Conservation (phyloP, 164 flowering plant genomes). For the Tinospora cordifolia region DNA sequence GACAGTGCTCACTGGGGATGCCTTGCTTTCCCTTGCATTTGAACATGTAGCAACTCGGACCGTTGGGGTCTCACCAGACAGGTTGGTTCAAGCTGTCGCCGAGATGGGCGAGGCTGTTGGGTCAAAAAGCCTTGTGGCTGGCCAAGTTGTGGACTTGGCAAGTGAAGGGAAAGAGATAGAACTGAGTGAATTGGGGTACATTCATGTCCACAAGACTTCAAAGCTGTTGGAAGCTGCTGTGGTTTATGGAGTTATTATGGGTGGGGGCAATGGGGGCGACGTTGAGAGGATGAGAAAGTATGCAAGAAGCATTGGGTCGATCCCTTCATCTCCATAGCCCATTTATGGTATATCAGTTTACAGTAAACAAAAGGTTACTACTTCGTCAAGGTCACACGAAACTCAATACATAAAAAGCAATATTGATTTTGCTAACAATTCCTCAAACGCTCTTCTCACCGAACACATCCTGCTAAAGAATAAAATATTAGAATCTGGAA, state of each 20-base stretch:
- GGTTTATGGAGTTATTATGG: slow-evolving; percentile 31
- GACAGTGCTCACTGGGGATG: slow-evolving; percentile 37
- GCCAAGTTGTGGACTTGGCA: slow-evolving; percentile 28
- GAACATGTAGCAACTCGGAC: slow-evolving; percentile 29
- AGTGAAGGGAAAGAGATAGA: slow-evolving; percentile 25
- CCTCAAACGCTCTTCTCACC: too few relatives aligned
- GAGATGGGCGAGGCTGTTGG: slow-evolving; percentile 31
- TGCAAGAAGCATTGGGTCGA: slow-evolving; percentile 27
- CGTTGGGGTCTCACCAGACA: slow-evolving; percentile 13
- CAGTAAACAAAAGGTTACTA: too few relatives aligned
- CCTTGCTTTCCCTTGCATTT: slow-evolving; percentile 31
- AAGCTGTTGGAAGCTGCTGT: slow-evolving; percentile 33
- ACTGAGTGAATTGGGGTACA: slow-evolving; percentile 24
- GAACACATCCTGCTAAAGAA: too few relatives aligned
- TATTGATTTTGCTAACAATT: too few relatives aligned
- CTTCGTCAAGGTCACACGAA: too few relatives aligned
- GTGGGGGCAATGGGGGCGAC: slow-evolving; percentile 22
- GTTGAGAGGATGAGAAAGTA: slow-evolving; percentile 33
- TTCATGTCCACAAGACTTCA: slow-evolving; percentile 36
- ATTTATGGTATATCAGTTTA: too few relatives aligned
- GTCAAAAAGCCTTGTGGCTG: slow-evolving; percentile 33
- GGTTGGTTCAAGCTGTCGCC: slow-evolving; percentile 26
- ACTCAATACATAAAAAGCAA: too few relatives aligned
- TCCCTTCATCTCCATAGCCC: too few relatives aligned
- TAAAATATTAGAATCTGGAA: too few relatives aligned